Percentiles rank a stretch among this genome's conserved stretches.
These are phyloP conservation scores for Pseudogymnoascus sp. DNA, from an alignment of 2,329 filamentous ascomycete species.

Conservation along the genomic window DNA sequence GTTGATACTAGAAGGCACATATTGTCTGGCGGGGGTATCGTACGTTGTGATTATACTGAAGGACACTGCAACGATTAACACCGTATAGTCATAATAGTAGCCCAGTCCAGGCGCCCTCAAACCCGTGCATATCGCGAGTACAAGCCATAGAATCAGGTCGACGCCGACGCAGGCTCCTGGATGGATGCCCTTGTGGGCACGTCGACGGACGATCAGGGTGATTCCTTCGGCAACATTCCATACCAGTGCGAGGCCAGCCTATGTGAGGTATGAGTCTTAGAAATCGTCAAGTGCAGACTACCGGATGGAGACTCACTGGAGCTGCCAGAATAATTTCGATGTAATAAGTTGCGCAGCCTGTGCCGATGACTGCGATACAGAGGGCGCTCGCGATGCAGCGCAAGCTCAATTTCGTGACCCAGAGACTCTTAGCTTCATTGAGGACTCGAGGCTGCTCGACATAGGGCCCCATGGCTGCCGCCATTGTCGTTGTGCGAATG, in stretches of 20 bases:
- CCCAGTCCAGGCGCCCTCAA: too few relatives aligned
- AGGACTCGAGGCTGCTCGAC: too few relatives aligned
- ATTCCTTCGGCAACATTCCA: neutral
- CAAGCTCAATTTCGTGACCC: neutral
- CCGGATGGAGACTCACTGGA: neutral
- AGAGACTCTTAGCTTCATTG: neutral
- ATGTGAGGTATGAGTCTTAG: neutral
- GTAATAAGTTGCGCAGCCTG: neutral
- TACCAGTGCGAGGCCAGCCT: too few relatives aligned
- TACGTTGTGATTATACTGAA: neutral
- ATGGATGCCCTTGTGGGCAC: neutral
- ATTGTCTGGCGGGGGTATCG: neutral
- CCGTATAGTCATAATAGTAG: too few relatives aligned
- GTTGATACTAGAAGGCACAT: too few relatives aligned
- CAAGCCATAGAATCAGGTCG: neutral
- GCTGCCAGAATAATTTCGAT: neutral
- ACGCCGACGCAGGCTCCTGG: neutral
- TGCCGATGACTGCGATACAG: neutral
- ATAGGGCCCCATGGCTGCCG: neutral
- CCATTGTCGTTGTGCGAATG: too few relatives aligned
- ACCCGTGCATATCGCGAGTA: too few relatives aligned
- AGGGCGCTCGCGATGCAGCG: neutral
- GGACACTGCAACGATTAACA: neutral
- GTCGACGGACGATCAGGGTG: neutral
- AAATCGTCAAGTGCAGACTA: neutral